Base-by-base conservation (phyloP, 1,139 yeast species). In the Pneumocystis murina region DNA sequence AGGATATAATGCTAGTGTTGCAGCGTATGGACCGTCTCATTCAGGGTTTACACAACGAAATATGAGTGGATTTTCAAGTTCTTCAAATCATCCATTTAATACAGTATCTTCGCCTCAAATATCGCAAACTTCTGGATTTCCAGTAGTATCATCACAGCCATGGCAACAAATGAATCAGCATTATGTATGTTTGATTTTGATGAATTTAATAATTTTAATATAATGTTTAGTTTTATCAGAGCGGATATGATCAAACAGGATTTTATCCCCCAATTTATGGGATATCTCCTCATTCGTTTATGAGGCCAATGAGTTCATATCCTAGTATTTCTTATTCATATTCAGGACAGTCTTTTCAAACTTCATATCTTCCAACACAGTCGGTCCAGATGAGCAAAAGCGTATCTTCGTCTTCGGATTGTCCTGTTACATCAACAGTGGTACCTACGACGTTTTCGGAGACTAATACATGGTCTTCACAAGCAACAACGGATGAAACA, bases 401-500 rank as follows among this genome's bases (percentile, higher is more conserved):
- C 24, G 38, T 20, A 12, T 40, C 48, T 12, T 58, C 48, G 4
- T 4, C n/a, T 1, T 24, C 60, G 7, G 43, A 38, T 20, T 58
- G 28, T 14, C 30, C 48, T 7, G 7, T n/a, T 10, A 3, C 33
- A 5, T 28, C 60, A 10, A 28, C 33, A 28, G 1, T 40, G n/a
- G 35, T 14, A 3, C 8, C 41, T 5, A 8, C 41, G 1, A 36
- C 24, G 14, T 24, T 8, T 20, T 10, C n/a, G 14, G 41, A 38
- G 1, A 20, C 60, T 10, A 28, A 28, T 28, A 16, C n/a, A 28
- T 40, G 41, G 48, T 12, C 55, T 10, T 48, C 20, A 17, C 40
- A 24, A 5, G 57, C 48, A 30, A 62, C 38, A 61, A 63, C 38
- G 55, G 62, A n/a, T 59, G 61, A 62, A 39, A 33, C 60, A 36